phyloP scores from a whole-genome alignment of 108 stramenopile genomes.

The Fistulifera pelliculosa region DNA sequence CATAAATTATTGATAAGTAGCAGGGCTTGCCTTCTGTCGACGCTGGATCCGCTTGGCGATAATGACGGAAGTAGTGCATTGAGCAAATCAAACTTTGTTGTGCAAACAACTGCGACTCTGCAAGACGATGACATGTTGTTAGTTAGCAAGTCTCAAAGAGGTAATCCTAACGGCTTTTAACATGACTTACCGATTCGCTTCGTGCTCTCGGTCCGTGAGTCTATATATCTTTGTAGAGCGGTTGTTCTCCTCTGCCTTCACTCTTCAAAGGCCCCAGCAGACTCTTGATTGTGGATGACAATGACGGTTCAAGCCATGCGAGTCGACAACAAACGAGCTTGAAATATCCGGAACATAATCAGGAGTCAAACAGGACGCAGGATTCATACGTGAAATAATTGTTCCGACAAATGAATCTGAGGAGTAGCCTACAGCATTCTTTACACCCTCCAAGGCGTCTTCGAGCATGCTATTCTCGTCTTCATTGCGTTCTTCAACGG shows the following conservation, averaged over 20 bases:
- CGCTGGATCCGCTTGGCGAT: background rate
- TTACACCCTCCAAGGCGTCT: too few species aligned
- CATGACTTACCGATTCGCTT: slow-evolving; percentile 4
- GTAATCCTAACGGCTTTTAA: background rate
- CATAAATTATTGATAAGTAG: slow-evolving; percentile 45
- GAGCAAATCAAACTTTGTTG: background rate
- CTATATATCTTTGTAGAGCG: slow-evolving; percentile 5
- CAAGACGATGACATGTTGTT: background rate
- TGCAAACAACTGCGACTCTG: slow-evolving; percentile 3
- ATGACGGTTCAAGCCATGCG: background rate
- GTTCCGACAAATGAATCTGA: too few species aligned
- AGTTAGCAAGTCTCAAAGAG: background rate
- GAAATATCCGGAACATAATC: background rate
- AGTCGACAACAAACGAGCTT: too few species aligned
- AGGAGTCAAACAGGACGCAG: slow-evolving; percentile 7
- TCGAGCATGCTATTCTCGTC: too few species aligned
- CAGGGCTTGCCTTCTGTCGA: slow-evolving; percentile 29
- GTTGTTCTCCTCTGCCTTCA: slow-evolving; percentile 2
- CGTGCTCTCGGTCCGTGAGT: slow-evolving; percentile 3
- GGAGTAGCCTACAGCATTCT: too few species aligned
- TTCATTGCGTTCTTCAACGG: too few species aligned
- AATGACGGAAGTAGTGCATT: slow-evolving; percentile 5
- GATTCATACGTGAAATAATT: slow-evolving; percentile 3
- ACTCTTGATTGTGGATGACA: background rate
- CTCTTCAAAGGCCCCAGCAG: background rate